Evolutionary conservation across 345 rosid genomes (phyloP).

Genomic region (Rhizophora mangle): DNA sequence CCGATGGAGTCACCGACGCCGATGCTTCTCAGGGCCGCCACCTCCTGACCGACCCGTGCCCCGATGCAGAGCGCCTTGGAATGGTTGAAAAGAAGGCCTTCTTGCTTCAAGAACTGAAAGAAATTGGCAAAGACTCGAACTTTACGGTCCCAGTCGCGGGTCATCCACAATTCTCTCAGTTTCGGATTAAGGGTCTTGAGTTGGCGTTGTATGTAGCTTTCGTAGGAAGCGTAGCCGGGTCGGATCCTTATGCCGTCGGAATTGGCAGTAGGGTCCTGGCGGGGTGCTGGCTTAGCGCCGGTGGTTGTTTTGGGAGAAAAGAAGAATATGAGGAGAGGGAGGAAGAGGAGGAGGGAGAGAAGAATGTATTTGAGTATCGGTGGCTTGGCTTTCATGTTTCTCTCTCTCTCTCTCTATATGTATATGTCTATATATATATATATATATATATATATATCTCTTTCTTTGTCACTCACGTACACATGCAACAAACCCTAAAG

Average conservation of each 20-base stretch:
- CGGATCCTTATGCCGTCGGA: slow-evolving; percentile 54
- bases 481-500: no score
- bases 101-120: slow-evolving; percentile 39
- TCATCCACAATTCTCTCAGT: slow-evolving; percentile 68
- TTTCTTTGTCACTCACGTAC: no score
- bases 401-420: not conserved
- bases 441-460: no score
- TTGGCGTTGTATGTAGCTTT: slow-evolving; percentile 81
- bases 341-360: slow-evolving; percentile 37
- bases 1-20: slow-evolving; percentile 75
- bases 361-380: slow-evolving; percentile 32
- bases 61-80: slow-evolving; percentile 78
- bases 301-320: slow-evolving; percentile 21
- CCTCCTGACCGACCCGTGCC: slow-evolving; percentile 91
- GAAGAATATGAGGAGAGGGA: slow-evolving; percentile 40
- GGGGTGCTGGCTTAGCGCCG: slow-evolving; percentile 7
- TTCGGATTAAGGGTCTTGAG: slow-evolving; percentile 88
- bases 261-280: not conserved
- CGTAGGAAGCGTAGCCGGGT: slow-evolving; percentile 71
- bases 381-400: slow-evolving; percentile 18
- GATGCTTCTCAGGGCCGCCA: slow-evolving; percentile 60
- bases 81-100: slow-evolving; percentile 41
- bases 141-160: slow-evolving; percentile 90
- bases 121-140: slow-evolving; percentile 62
- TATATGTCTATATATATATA: no score